phyloP scores from a whole-genome alignment of 2,329 filamentous ascomycete genomes.

The Hymenoscyphus fructigenus region DNA sequence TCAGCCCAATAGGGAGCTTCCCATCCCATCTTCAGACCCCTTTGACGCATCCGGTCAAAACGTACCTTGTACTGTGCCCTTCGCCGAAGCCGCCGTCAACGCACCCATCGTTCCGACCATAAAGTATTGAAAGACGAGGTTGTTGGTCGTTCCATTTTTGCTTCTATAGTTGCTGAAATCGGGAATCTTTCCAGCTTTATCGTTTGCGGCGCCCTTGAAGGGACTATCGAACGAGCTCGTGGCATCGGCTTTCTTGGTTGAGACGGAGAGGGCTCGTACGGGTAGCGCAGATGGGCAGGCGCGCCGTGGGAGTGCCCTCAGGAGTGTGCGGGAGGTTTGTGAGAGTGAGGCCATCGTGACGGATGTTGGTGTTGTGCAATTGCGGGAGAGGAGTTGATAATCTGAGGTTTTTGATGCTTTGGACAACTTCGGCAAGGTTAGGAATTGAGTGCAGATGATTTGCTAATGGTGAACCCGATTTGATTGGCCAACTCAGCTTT shows the following conservation, averaged over 20 bases:
- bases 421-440: conserved; percentile 13
- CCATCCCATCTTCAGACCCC: background rate
- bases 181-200: conserved; percentile 70
- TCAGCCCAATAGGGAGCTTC: background rate
- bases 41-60: conserved; percentile 26
- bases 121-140: conserved; percentile 95
- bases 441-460: conserved; percentile 11
- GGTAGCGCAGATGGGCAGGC: conserved; percentile 39
- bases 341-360: conserved; percentile 65
- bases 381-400: conserved; percentile 18
- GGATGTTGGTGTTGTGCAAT: conserved; percentile 23
- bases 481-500: background rate
- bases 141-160: conserved; percentile 64
- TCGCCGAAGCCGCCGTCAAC: conserved; percentile 87
- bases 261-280: conserved; percentile 56
- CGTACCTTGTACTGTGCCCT: conserved; percentile 97
- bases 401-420: conserved; percentile 17
- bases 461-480: background rate
- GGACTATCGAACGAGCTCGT: conserved; percentile 56
- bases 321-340: conserved; percentile 66
- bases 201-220: conserved; percentile 53
- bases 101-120: conserved; percentile 97
- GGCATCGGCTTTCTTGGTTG: conserved; percentile 24
- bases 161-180: conserved; percentile 86
- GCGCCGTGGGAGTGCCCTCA: conserved; percentile 54